phyloP scores from a whole-genome alignment of 2,329 filamentous ascomycete genomes.

The Venturia oleaginea region DNA sequence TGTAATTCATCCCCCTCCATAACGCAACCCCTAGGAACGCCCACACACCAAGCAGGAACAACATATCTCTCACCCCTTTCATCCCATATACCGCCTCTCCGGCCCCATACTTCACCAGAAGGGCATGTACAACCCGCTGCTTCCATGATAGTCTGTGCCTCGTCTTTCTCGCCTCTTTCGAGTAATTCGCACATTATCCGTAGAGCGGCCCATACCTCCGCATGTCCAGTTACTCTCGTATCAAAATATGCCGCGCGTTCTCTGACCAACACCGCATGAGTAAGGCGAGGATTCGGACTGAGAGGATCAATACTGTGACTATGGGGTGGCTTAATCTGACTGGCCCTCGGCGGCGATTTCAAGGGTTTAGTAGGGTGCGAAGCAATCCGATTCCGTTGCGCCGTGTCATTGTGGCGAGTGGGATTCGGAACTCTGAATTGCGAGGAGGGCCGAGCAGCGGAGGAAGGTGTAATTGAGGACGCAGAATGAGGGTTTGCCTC shows the following conservation, averaged over 20 bases:
- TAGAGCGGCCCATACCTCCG: slow-evolving; percentile 74
- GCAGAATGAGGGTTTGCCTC: neutral
- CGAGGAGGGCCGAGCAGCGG: neutral
- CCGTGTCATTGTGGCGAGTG: neutral
- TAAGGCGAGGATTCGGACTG: neutral
- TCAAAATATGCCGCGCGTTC: slow-evolving; percentile 85
- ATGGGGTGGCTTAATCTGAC: neutral
- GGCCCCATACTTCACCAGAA: slow-evolving; percentile 30
- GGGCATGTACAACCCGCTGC: slow-evolving; percentile 54
- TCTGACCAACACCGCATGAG: slow-evolving; percentile 54
- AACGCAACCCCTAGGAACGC: slow-evolving; percentile 31
- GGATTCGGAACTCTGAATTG: neutral
- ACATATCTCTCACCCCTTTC: slow-evolving; percentile 34
- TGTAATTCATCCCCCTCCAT: slow-evolving; percentile 17
- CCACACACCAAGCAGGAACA: slow-evolving; percentile 36
- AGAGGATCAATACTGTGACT: neutral
- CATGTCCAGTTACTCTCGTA: slow-evolving; percentile 67
- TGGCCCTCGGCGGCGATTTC: neutral
- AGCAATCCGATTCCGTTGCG: neutral
- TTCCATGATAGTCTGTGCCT: slow-evolving; percentile 69
- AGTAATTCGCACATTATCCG: slow-evolving; percentile 59
- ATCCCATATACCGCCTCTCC: slow-evolving; percentile 35
- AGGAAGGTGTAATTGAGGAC: neutral
- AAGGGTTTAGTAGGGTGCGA: slow-evolving; percentile 1
- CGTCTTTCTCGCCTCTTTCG: slow-evolving; percentile 40